Conservation (phyloP, 495 filamentous ascomycete genomes). For the Terfezia boudieri region DNA sequence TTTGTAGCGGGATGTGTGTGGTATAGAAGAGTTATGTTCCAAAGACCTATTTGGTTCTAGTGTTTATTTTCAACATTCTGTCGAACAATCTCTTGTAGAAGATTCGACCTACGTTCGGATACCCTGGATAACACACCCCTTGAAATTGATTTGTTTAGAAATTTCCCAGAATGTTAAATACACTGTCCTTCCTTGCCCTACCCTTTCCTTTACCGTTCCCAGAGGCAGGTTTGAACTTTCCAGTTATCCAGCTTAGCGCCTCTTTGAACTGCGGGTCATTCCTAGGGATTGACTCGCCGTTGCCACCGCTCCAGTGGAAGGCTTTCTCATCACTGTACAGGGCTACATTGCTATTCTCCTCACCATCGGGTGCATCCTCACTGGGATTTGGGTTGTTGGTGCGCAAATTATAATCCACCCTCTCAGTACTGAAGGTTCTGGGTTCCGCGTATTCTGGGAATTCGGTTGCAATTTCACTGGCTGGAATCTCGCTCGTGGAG, state of each 20-base stretch:
- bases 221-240: background rate
- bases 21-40: no score
- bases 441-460: background rate
- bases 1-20: no score
- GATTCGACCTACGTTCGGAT: no score
- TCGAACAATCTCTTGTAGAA: no score
- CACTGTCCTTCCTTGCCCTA: background rate
- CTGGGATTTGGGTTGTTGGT: background rate
- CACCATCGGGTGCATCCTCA: background rate
- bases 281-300: background rate
- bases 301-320: background rate
- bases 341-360: background rate
- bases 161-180: no score
- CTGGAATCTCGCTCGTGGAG: background rate
- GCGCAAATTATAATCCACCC: background rate
- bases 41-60: no score
- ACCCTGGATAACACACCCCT: no score
- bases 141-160: no score
- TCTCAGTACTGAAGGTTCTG: background rate
- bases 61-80: no score
- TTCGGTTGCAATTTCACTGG: background rate
- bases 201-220: background rate
- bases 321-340: background rate
- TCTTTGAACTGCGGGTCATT: background rate
- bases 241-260: background rate